A percentile compares a stretch with the other conserved stretches of the same genome.
Conservation (phyloP, 257 asterid genomes). For the Solanum phureja region DNA sequence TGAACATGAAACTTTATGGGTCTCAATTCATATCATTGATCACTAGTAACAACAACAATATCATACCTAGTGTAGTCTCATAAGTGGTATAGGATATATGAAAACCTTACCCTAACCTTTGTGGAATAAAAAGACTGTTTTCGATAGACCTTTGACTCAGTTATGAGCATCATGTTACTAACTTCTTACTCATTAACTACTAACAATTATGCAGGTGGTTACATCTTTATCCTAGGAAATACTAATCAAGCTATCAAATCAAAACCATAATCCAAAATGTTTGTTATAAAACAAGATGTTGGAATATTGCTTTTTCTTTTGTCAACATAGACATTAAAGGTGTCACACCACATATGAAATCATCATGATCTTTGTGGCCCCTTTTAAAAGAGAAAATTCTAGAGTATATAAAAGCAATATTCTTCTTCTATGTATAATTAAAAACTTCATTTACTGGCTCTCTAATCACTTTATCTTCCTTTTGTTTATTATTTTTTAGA, state of each 20-base stretch:
- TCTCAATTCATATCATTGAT: neutral
- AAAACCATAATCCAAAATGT: neutral
- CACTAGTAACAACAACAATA: neutral
- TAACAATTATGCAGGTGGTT: neutral
- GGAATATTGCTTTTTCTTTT: neutral
- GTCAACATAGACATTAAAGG: neutral
- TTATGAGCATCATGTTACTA: neutral
- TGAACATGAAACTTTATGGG: neutral
- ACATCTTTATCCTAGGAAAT: neutral
- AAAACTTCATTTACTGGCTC: neutral
- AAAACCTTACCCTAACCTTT: fast-evolving
- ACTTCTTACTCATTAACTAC: neutral
- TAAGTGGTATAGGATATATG: neutral
- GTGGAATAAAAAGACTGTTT: fast-evolving
- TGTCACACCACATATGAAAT: neutral
- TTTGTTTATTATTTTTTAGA: neutral
- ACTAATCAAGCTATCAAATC: neutral
- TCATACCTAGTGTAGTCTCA: neutral
- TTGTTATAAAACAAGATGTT: neutral
- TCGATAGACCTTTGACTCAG: neutral
- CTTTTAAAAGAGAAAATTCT: neutral
- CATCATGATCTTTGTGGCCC: neutral
- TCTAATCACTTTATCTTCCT: neutral
- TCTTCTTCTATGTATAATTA: neutral
- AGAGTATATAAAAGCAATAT: neutral